These are phyloP conservation scores for Yamagishiella unicocca DNA, from an alignment of 139 green algal species.

Conservation along the genomic window DNA sequence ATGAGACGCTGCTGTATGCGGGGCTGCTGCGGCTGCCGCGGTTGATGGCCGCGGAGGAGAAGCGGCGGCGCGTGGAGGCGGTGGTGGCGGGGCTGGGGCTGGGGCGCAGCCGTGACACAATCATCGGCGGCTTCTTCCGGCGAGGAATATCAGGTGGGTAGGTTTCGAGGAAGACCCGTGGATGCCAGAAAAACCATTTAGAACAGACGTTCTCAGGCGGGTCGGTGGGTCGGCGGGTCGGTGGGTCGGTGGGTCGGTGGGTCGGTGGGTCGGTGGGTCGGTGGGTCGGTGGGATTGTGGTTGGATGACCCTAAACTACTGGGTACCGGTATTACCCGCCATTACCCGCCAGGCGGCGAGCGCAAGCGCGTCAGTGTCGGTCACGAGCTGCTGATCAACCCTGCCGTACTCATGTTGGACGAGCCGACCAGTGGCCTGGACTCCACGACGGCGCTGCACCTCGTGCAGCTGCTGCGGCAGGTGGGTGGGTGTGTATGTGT, in stretches of 20 bases:
- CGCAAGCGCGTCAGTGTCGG: slow-evolving; percentile 85
- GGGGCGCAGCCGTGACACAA: slow-evolving; percentile 79
- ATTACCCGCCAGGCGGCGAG: slow-evolving; percentile 77
- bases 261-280: too few relatives aligned
- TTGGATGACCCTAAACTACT: too few relatives aligned
- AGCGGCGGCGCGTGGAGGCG: slow-evolving; percentile 72
- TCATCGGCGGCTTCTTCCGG: slow-evolving; percentile 88
- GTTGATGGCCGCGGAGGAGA: slow-evolving; percentile 68
- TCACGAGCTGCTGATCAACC: slow-evolving; percentile 90
- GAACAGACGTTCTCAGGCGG: too few relatives aligned
- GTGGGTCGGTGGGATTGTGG: too few relatives aligned
- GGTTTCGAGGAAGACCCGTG: too few relatives aligned
- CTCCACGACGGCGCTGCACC: slow-evolving; percentile 86
- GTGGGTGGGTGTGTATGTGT: too few relatives aligned
- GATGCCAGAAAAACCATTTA: too few relatives aligned
- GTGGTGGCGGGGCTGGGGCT: slow-evolving; percentile 81
- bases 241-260: too few relatives aligned
- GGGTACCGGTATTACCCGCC: too few relatives aligned
- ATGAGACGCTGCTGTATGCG: slow-evolving; percentile 76
- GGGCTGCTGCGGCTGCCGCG: slow-evolving; percentile 81
- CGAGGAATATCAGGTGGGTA: slow-evolving; percentile 88
- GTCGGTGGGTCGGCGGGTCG: too few relatives aligned
- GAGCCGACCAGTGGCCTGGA: slow-evolving; percentile 86
- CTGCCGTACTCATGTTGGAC: slow-evolving; percentile 84
- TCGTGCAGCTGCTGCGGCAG: slow-evolving; percentile 78